phyloP scores from a whole-genome alignment of 805 yeast genomes.

The Pichia phayaonensis region DNA sequence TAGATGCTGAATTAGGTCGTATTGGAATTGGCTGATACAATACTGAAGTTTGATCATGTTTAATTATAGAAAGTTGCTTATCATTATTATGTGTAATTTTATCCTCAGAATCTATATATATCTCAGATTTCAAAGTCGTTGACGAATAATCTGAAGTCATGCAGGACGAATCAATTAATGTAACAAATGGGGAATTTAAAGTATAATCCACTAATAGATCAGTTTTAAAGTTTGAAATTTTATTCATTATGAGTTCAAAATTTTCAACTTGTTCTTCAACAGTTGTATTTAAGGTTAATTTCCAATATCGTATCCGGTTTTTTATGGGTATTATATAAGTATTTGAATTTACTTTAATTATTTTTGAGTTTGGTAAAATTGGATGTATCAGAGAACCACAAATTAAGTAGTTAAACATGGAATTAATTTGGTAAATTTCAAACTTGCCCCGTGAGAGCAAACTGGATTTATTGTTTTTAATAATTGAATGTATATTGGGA shows the following conservation, averaged over 20 bases:
- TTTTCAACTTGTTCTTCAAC: constrained; percentile 23
- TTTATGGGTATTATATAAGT: constrained; percentile 57
- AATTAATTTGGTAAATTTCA: constrained; percentile 48
- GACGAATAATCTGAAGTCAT: not conserved
- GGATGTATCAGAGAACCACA: constrained; percentile 73
- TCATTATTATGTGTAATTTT: not conserved
- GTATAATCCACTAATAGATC: constrained; percentile 4
- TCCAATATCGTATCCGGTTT: constrained; percentile 76
- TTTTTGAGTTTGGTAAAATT: constrained; percentile 53
- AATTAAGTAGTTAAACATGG: constrained; percentile 43
- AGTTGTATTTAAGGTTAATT: constrained; percentile 33
- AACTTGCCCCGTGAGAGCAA: constrained; percentile 56
- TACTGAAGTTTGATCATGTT: not conserved
- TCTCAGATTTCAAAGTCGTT: constrained; percentile 1
- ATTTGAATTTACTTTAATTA: constrained; percentile 40
- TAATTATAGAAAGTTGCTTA: not conserved
- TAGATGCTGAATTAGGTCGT: constrained; percentile 4
- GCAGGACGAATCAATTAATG: constrained; percentile 1
- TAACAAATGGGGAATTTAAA: constrained; percentile 8
- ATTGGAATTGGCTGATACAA: constrained; percentile 8
- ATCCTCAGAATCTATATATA: constrained; percentile 2
- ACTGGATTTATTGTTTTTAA: constrained; percentile 4
- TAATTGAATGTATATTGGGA: constrained; percentile 1
- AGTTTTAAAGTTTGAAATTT: constrained; percentile 14
- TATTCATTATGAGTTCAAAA: constrained; percentile 22